phyloP scores from a whole-genome alignment of 2,329 filamentous ascomycete genomes.

The Pseudonectria buxi region DNA sequence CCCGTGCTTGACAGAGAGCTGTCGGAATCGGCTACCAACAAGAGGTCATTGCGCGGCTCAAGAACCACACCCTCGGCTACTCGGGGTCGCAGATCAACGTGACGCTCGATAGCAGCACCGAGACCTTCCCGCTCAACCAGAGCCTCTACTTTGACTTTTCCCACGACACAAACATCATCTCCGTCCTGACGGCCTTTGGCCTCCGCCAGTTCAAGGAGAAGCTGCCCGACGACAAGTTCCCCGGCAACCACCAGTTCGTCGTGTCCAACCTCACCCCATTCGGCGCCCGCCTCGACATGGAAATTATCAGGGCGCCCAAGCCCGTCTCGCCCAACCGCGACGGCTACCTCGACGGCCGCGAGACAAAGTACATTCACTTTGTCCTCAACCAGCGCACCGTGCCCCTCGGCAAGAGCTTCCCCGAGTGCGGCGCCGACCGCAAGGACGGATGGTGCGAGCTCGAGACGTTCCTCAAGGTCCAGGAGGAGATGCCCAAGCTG shows the following conservation, averaged over 20 bases:
- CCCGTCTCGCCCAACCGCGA: constrained; percentile 52
- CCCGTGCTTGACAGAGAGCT: constrained; percentile 41
- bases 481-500: constrained; percentile 49
- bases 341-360: constrained; percentile 43
- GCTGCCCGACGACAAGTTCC: constrained; percentile 49
- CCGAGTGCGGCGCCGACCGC: constrained; percentile 53
- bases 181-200: constrained; percentile 65
- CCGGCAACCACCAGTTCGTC: constrained; percentile 54
- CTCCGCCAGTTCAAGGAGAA: constrained; percentile 59
- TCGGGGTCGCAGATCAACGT: constrained; percentile 57
- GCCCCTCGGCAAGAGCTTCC: constrained; percentile 59
- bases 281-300: constrained; percentile 65
- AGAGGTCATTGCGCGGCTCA: constrained; percentile 64
- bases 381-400: constrained; percentile 68
- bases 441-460: constrained; percentile 75
- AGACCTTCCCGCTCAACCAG: constrained; percentile 69
- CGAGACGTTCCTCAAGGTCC: constrained; percentile 56
- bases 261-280: constrained; percentile 66
- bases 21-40: constrained; percentile 69
- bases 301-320: constrained; percentile 61
- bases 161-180: constrained; percentile 68
- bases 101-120: constrained; percentile 60
- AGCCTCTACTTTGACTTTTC: constrained; percentile 70
- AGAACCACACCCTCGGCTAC: constrained; percentile 57
- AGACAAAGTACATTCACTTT: constrained; percentile 68